These are phyloP conservation scores for Chrysanthemum seticuspe DNA, from an alignment of 129 eudicot genomes.

Conservation along the genomic window DNA sequence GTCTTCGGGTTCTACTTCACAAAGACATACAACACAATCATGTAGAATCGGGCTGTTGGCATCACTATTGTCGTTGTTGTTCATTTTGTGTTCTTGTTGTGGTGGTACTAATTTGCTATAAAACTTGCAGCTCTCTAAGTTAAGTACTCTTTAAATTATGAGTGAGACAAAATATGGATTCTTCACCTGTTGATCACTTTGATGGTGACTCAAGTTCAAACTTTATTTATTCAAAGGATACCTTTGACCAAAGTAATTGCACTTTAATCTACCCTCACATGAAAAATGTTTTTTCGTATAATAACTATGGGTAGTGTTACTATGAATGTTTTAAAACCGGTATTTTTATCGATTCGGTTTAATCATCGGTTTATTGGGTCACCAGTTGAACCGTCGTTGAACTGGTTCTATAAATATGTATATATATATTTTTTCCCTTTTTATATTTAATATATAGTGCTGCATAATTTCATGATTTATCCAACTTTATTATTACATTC, in stretches of 20 bases:
- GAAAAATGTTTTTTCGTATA: not conserved
- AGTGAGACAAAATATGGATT: conserved; percentile 18
- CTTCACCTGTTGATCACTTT: not conserved
- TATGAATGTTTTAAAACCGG: too few relatives aligned
- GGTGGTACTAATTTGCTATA: not conserved
- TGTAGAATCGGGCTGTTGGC: too few relatives aligned
- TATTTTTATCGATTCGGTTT: too few relatives aligned
- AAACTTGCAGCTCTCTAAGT: not conserved
- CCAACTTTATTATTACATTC: too few relatives aligned
- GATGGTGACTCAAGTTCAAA: not conserved
- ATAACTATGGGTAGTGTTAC: too few relatives aligned
- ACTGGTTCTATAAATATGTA: too few relatives aligned
- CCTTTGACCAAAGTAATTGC: not conserved
- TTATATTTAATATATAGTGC: too few relatives aligned
- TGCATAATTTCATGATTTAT: too few relatives aligned
- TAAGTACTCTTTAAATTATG: not conserved
- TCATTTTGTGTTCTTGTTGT: not conserved
- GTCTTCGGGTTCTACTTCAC: conserved; percentile 14
- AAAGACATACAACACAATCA: conserved; percentile 24
- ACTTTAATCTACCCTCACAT: conserved; percentile 1
- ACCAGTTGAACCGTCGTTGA: too few relatives aligned
- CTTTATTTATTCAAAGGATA: conserved; percentile 4
- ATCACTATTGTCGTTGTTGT: not conserved
- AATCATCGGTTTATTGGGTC: too few relatives aligned
- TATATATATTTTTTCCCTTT: too few relatives aligned